phyloP scores from a whole-genome alignment of 2,329 filamentous ascomycete species.

The Penicillium sp. region DNA sequence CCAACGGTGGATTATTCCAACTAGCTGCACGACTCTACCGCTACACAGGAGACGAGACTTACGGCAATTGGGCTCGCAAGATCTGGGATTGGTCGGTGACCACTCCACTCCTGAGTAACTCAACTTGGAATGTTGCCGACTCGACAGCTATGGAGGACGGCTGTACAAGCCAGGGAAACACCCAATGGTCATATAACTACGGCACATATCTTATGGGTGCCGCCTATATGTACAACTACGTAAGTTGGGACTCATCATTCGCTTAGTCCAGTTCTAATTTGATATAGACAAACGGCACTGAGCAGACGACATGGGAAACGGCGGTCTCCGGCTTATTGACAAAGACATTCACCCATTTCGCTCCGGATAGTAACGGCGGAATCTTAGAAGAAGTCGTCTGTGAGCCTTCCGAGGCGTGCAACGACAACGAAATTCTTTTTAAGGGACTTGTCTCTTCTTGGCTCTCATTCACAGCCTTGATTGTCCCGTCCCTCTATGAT shows the following conservation, averaged over 20 bases:
- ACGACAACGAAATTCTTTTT: slow-evolving; percentile 1
- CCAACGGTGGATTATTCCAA: slow-evolving; percentile 55
- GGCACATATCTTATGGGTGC: background rate
- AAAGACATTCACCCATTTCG: background rate
- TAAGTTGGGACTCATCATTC: background rate
- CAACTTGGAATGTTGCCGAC: slow-evolving; percentile 50
- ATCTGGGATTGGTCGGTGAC: slow-evolving; percentile 36
- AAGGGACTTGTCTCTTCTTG: slow-evolving; percentile 1
- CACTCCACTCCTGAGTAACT: slow-evolving; percentile 47
- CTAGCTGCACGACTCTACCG: slow-evolving; percentile 44
- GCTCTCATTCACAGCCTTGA: background rate
- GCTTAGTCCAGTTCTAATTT: background rate
- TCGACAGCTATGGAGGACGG: slow-evolving; percentile 49
- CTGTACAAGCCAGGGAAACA: slow-evolving; percentile 34
- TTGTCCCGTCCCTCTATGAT: background rate
- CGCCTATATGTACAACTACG: slow-evolving; percentile 1
- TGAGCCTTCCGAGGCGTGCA: background rate
- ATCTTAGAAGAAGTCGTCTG: background rate
- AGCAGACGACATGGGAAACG: background rate
- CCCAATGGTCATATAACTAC: slow-evolving; percentile 1
- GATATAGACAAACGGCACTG: background rate
- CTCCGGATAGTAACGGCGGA: background rate
- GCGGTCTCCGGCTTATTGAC: background rate
- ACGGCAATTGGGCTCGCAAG: slow-evolving; percentile 40
- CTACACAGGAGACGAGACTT: slow-evolving; percentile 41